phyloP scores from a whole-genome alignment of 768 basidiomycete species.

The Lactifluus echinatus region DNA sequence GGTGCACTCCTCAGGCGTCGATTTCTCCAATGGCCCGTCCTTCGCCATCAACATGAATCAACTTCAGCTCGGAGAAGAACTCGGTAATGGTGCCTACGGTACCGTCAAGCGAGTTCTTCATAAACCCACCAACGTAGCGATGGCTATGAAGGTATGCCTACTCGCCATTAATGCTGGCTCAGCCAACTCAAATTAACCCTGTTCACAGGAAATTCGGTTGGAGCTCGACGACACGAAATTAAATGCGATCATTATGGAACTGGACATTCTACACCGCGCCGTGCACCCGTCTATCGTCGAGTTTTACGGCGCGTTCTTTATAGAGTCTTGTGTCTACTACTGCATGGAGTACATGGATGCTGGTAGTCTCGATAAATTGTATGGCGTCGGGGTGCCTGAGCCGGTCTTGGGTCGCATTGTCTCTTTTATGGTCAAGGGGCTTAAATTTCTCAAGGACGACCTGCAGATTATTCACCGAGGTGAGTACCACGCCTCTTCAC shows the following conservation, averaged over 20 bases:
- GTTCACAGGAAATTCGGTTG: slow-evolving; percentile 83
- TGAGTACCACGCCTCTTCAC: slow-evolving; percentile 24
- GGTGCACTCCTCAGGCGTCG: slow-evolving; percentile 78
- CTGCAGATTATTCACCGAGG: slow-evolving; percentile 79
- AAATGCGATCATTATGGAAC: slow-evolving; percentile 96
- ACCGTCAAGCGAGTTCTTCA: slow-evolving; percentile 95
- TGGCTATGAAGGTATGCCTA: slow-evolving; percentile 92
- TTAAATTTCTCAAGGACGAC: slow-evolving; percentile 93
- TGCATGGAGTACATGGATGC: slow-evolving; percentile 99
- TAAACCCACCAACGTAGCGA: slow-evolving; percentile 86
- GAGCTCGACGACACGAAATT: slow-evolving; percentile 91
- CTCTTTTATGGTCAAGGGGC: slow-evolving; percentile 72
- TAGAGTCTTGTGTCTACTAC: slow-evolving; percentile 99
- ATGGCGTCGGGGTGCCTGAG: slow-evolving; percentile 48
- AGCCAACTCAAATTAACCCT: not conserved
- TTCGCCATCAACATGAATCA: slow-evolving; percentile 95
- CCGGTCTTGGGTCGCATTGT: slow-evolving; percentile 78
- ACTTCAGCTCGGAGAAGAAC: slow-evolving; percentile 82
- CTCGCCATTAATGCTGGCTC: not conserved
- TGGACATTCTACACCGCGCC: slow-evolving; percentile 94
- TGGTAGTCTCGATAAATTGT: slow-evolving; percentile 84
- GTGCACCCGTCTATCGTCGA: slow-evolving; percentile 89
- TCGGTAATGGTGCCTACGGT: slow-evolving; percentile 95
- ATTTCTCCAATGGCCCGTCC: slow-evolving; percentile 84
- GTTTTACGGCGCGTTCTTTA: slow-evolving; percentile 98